Percentiles rank a stretch among this genome's conserved stretches.
Conservation (phyloP, 306 rosid species). For the Casuarina glauca region DNA sequence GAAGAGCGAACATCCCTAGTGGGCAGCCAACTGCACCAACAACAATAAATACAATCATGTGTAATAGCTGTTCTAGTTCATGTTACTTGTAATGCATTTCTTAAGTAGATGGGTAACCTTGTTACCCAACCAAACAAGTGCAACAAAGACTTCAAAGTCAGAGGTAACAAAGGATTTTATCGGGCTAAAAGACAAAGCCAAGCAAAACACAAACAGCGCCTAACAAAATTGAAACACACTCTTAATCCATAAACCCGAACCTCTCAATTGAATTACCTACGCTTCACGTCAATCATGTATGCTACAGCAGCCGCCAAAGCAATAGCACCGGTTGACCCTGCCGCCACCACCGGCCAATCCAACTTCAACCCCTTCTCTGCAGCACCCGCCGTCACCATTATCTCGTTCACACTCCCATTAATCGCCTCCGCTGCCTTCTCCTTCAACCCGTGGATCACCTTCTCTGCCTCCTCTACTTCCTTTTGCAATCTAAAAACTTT, state of each 20-base stretch:
- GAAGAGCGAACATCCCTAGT: background rate
- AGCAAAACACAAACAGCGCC: conserved; percentile 27
- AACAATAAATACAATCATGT: conserved; percentile 8
- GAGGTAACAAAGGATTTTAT: conserved; percentile 42
- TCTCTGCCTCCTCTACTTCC: conserved; percentile 58
- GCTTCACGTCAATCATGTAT: conserved; percentile 48
- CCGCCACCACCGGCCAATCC: conserved; percentile 68
- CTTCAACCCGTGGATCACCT: conserved; percentile 41
- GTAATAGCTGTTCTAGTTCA: conserved; percentile 7
- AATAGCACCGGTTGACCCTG: conserved; percentile 68
- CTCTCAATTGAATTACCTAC: conserved; percentile 51
- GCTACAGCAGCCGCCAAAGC: conserved; percentile 44
- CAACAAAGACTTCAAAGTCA: conserved; percentile 43
- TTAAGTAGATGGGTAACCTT: background rate
- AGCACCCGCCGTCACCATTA: conserved; percentile 32
- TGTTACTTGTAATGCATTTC: conserved; percentile 21
- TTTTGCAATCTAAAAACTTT: conserved; percentile 46
- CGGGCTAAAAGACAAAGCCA: conserved; percentile 48
- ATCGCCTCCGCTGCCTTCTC: conserved; percentile 47
- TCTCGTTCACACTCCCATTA: conserved; percentile 46
- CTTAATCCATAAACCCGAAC: conserved; percentile 43
- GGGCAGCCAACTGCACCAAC: background rate
- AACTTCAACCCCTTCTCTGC: conserved; percentile 45
- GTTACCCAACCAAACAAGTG: conserved; percentile 19
- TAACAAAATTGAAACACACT: conserved; percentile 69